These are phyloP conservation scores for Hyparrhenia diplandra DNA, from an alignment of 176 grass and related monocot species.

Conservation along the genomic window DNA sequence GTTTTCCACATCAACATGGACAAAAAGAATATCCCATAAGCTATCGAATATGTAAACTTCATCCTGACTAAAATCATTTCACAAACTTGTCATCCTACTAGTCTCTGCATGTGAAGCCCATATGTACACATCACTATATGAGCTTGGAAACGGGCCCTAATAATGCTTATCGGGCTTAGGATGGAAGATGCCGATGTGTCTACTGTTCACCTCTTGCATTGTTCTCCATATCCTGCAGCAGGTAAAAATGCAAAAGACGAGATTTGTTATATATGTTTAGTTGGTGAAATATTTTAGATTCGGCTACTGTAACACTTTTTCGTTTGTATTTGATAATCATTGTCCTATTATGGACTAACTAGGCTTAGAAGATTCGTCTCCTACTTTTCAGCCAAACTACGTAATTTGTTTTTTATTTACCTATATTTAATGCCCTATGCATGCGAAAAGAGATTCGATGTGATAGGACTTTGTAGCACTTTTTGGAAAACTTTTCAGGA, in stretches of 20 bases:
- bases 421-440: too few species aligned
- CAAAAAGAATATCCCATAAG: background rate
- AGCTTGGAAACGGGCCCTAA: background rate
- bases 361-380: too few species aligned
- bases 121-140: background rate
- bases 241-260: background rate
- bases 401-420: too few species aligned
- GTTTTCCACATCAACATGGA: background rate
- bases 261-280: too few species aligned
- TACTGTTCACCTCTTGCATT: slow-evolving; percentile 56
- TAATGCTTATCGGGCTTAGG: slow-evolving; percentile 1
- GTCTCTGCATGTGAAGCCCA: background rate
- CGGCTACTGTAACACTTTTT: too few species aligned
- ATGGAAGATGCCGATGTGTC: slow-evolving; percentile 41
- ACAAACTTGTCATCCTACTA: background rate
- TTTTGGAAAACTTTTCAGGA: too few species aligned
- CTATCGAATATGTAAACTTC: background rate
- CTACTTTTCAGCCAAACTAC: too few species aligned
- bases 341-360: too few species aligned
- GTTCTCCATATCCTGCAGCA: slow-evolving; percentile 29
- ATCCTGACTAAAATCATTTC: background rate
- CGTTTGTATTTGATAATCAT: too few species aligned
- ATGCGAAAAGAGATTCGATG: too few species aligned
- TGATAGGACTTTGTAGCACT: too few species aligned
- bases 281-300: too few species aligned